Evolutionary conservation across 176 grass and related monocot species (phyloP).

Genomic region (Lolium multiflorum): DNA sequence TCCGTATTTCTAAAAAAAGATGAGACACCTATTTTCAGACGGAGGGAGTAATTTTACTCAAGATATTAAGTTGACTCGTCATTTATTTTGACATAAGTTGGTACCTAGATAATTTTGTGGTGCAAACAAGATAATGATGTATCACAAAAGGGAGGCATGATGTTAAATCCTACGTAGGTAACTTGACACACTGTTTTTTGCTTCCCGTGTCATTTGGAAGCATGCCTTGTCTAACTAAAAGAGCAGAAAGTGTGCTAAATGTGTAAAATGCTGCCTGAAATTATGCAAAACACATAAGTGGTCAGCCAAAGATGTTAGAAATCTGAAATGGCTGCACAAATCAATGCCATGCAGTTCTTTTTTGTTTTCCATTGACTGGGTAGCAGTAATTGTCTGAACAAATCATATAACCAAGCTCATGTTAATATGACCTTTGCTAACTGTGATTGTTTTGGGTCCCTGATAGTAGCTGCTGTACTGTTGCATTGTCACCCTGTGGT

Average conservation of each 20-base stretch:
- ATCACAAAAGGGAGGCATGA: slow-evolving; percentile 10
- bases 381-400: neutral
- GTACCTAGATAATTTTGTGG: slow-evolving; percentile 18
- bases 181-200: slow-evolving; percentile 1
- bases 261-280: no score
- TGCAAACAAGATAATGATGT: neutral
- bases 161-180: neutral
- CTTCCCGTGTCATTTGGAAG: neutral
- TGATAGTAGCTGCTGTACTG: neutral
- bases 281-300: no score
- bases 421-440: neutral
- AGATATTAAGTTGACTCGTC: neutral
- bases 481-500: neutral
- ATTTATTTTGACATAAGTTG: slow-evolving; percentile 26
- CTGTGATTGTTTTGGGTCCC: neutral
- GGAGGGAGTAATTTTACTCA: slow-evolving; percentile 15
- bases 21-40: no score
- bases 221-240: neutral
- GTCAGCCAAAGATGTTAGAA: no score
- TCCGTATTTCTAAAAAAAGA: no score
- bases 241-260: no score
- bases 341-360: no score
- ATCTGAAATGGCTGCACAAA: no score
- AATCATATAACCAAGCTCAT: neutral
- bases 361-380: no score